Evolutionary conservation across 192 early-diverging fungal genomes (phyloP).

Genomic region (Dispira simplex): DNA sequence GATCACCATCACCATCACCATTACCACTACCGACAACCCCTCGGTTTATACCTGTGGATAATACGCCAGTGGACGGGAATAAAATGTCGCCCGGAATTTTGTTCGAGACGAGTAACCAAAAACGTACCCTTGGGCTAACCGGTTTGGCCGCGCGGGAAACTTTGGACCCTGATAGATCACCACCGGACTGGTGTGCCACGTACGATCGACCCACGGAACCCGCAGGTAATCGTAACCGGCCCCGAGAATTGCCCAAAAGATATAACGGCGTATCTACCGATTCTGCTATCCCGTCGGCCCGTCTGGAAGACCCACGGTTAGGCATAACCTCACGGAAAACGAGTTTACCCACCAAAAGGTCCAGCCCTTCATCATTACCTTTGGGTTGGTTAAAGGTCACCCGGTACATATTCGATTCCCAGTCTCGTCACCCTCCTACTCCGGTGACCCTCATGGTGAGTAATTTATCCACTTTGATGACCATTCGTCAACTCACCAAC

Average conservation of each 20-base stretch:
- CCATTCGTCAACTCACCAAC: conserved; percentile 19
- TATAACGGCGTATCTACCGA: not conserved
- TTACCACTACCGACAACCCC: not conserved
- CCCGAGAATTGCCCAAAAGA: not conserved
- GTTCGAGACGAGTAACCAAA: not conserved
- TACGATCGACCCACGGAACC: not conserved
- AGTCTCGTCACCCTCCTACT: not conserved
- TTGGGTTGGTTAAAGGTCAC: not conserved
- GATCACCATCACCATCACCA: not conserved
- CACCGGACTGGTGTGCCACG: not conserved
- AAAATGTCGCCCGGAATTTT: not conserved
- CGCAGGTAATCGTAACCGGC: not conserved
- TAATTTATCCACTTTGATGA: conserved; percentile 22
- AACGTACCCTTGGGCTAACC: not conserved
- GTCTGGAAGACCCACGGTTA: not conserved
- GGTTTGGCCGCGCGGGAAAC: not conserved
- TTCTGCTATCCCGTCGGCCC: not conserved
- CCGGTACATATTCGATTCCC: not conserved
- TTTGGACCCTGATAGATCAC: not conserved
- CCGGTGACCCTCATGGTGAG: not conserved
- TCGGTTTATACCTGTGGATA: not conserved
- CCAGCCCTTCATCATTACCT: not conserved
- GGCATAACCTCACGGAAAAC: not conserved
- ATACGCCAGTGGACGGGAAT: not conserved
- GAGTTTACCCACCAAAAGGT: too few relatives aligned